A percentile compares a stretch with the other conserved stretches of the same genome.
Conservation (phyloP, 2,329 filamentous ascomycete genomes). For the Aspergillus pseudoterreus region DNA sequence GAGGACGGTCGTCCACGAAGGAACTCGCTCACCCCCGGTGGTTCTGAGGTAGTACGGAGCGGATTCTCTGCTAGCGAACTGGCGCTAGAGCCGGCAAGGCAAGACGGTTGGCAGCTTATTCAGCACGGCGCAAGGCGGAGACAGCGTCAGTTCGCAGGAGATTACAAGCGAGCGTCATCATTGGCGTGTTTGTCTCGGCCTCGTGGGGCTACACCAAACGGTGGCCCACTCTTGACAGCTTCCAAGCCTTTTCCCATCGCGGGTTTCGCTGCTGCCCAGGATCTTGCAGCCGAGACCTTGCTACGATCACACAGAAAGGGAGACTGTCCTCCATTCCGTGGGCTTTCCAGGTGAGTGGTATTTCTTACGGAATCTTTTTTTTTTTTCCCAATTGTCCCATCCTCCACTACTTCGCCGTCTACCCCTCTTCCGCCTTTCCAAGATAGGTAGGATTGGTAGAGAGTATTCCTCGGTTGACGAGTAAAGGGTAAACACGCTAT, state of each 20-base stretch:
- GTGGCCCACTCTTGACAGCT: constrained; percentile 23
- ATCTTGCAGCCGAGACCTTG: constrained; percentile 23
- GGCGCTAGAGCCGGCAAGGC: too few relatives aligned
- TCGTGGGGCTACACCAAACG: constrained; percentile 16
- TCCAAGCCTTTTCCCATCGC: constrained; percentile 18
- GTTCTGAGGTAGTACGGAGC: too few relatives aligned
- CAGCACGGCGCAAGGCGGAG: neutral
- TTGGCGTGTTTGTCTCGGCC: constrained; percentile 11
- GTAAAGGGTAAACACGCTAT: neutral
- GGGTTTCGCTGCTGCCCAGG: constrained; percentile 12
- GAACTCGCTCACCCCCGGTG: too few relatives aligned
- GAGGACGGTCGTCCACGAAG: too few relatives aligned
- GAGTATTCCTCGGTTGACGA: neutral
- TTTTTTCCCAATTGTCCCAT: neutral
- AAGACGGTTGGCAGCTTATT: neutral
- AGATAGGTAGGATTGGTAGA: neutral
- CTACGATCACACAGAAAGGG: constrained; percentile 17
- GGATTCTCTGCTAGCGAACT: too few relatives aligned
- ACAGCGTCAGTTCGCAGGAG: neutral
- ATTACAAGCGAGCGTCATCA: constrained; percentile 3
- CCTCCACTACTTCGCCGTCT: neutral
- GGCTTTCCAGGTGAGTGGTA: too few relatives aligned
- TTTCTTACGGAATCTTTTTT: neutral
- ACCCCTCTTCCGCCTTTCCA: neutral
- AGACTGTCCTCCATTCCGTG: neutral